These are phyloP conservation scores for Biscogniauxia sp. DNA, from an alignment of 2,329 filamentous ascomycete genomes.

Conservation along the genomic window DNA sequence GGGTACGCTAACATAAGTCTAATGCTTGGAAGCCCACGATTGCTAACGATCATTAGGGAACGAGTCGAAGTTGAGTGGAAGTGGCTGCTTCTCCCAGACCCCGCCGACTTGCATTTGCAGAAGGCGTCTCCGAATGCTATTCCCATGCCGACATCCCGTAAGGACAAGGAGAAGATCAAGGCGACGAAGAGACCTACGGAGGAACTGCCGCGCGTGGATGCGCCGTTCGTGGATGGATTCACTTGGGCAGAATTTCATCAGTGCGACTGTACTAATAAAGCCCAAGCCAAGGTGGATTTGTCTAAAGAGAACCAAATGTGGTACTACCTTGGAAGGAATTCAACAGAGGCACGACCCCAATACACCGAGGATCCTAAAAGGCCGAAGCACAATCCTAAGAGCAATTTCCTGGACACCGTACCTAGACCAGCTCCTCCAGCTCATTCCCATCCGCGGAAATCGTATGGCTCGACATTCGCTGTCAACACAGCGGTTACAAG, in stretches of 20 bases:
- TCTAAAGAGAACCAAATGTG: conserved; percentile 73
- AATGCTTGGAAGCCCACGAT: conserved; percentile 5
- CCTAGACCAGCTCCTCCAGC: conserved; percentile 44
- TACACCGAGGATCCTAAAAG: conserved; percentile 75
- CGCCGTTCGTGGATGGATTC: conserved; percentile 64
- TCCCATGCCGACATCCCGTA: conserved; percentile 63
- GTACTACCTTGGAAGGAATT: conserved; percentile 82
- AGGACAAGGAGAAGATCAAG: conserved; percentile 66
- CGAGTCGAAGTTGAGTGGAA: conserved; percentile 81
- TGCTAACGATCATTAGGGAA: conserved; percentile 56
- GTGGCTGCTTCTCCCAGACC: conserved; percentile 72
- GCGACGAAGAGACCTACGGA: conserved; percentile 59
- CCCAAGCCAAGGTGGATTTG: conserved; percentile 69
- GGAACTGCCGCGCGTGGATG: conserved; percentile 63
- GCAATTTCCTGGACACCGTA: conserved; percentile 71
- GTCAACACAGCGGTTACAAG: conserved; percentile 16
- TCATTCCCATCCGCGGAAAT: conserved; percentile 24
- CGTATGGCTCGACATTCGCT: conserved; percentile 28
- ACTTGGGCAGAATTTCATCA: conserved; percentile 79
- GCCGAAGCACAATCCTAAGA: conserved; percentile 63
- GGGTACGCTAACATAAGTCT: conserved; percentile 51
- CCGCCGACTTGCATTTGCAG: conserved; percentile 67
- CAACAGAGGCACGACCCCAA: conserved; percentile 86
- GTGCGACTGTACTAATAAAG: conserved; percentile 53
- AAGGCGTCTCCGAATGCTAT: conserved; percentile 72